A percentile compares a stretch with the other conserved stretches of the same genome.
Conservation (phyloP, 1,284 basidiomycete genomes). For the Pseudozyma hubeiensis region DNA sequence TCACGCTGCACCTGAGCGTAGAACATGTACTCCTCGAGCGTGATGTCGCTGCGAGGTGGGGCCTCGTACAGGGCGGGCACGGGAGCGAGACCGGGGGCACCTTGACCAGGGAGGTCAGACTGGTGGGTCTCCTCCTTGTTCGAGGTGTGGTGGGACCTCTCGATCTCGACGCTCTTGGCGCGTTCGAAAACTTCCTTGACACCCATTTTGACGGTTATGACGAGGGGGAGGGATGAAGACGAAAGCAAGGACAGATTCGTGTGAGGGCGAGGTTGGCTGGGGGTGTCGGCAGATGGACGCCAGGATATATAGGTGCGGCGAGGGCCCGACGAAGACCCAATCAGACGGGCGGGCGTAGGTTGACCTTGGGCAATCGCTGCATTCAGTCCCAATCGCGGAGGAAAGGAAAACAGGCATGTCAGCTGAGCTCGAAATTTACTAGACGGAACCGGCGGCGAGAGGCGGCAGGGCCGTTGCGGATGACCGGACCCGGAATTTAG, state of each 20-base stretch:
- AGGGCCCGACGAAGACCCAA: background rate
- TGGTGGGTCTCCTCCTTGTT: conserved; percentile 47
- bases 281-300: background rate
- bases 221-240: background rate
- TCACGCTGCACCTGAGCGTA: conserved; percentile 49
- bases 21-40: conserved; percentile 51
- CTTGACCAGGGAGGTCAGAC: conserved; percentile 39
- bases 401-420: background rate
- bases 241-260: background rate
- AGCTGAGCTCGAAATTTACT: background rate
- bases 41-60: conserved; percentile 10
- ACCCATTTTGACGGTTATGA: conserved; percentile 20
- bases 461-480: background rate
- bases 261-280: background rate
- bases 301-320: conserved; percentile 2
- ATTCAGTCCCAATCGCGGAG: background rate
- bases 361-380: background rate
- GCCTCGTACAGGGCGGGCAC: conserved; percentile 42
- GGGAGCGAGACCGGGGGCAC: conserved; percentile 30
- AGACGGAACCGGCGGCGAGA: background rate
- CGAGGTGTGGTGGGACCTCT: conserved; percentile 35
- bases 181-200: conserved; percentile 22
- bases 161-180: conserved; percentile 36
- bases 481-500: background rate
- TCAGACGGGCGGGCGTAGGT: background rate